Conservation (phyloP, 2,329 filamentous ascomycete genomes). For the Hymenoscyphus repandus region DNA sequence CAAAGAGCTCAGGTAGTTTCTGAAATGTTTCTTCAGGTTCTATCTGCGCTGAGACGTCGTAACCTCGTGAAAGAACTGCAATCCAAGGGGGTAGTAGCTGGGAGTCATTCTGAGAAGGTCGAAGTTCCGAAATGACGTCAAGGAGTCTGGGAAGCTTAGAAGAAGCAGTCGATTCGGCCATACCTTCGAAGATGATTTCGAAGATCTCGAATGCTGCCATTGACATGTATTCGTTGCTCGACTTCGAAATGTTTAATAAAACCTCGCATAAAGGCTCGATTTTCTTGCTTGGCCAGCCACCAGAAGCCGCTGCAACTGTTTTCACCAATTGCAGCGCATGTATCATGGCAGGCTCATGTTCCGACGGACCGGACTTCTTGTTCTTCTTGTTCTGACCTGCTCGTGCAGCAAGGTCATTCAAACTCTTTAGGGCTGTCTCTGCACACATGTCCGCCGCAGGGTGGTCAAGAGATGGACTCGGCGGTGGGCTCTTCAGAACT, state of each 20-base stretch:
- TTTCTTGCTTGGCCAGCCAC: slow-evolving; percentile 94
- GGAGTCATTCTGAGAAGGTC: slow-evolving; percentile 87
- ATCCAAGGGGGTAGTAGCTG: slow-evolving; percentile 96
- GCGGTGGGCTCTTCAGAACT: slow-evolving; percentile 78
- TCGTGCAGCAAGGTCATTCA: slow-evolving; percentile 67
- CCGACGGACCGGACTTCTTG: slow-evolving; percentile 52
- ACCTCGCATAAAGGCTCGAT: slow-evolving; percentile 89
- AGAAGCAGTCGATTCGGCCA: slow-evolving; percentile 79
- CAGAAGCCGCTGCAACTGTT: slow-evolving; percentile 77
- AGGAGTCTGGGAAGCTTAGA: slow-evolving; percentile 84
- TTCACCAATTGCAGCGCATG: slow-evolving; percentile 91
- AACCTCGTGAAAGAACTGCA: slow-evolving; percentile 87
- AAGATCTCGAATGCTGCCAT: slow-evolving; percentile 97
- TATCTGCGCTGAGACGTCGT: slow-evolving; percentile 86
- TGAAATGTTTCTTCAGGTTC: slow-evolving; percentile 87
- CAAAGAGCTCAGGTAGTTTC: slow-evolving; percentile 81
- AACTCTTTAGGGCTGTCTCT: slow-evolving; percentile 76
- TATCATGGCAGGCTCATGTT: slow-evolving; percentile 78
- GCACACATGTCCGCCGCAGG: slow-evolving; percentile 96
- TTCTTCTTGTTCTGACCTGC: slow-evolving; percentile 61
- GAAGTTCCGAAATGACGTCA: slow-evolving; percentile 86
- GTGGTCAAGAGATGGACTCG: slow-evolving; percentile 88
- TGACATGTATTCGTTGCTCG: slow-evolving; percentile 90
- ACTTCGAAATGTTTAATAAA: slow-evolving; percentile 80
- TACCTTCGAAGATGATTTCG: slow-evolving; percentile 90